Evolutionary conservation across 352 stramenopile species (phyloP).

Genomic region (Phytopythium aichiense): DNA sequence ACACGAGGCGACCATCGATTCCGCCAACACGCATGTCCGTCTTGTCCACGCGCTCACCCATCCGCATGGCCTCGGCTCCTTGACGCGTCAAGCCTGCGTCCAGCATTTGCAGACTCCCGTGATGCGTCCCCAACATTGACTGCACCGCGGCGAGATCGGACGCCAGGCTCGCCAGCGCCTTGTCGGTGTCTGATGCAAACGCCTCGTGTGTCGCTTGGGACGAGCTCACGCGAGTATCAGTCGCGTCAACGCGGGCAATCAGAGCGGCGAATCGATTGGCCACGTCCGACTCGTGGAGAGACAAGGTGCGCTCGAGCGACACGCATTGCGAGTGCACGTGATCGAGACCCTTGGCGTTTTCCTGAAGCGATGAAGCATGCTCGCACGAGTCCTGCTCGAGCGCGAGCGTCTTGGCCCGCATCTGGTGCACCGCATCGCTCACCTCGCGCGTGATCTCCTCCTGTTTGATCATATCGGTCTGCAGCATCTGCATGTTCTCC

Average conservation of each 20-base stretch:
- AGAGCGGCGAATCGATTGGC: constrained; percentile 21
- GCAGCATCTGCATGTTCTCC: constrained; percentile 32
- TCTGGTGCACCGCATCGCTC: constrained; percentile 19
- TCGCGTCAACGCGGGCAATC: constrained; percentile 13
- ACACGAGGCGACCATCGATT: constrained; percentile 33
- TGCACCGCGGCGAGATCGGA: constrained; percentile 26
- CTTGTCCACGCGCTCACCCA: constrained; percentile 24
- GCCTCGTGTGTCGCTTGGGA: constrained; percentile 18
- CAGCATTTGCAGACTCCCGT: constrained; percentile 24
- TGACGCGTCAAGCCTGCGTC: constrained; percentile 24
- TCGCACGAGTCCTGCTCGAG: constrained; percentile 18
- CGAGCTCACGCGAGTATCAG: constrained; percentile 7
- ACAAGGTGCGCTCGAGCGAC: constrained; percentile 19
- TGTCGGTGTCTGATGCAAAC: constrained; percentile 27
- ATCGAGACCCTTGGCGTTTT: constrained; percentile 27
- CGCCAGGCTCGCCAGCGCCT: constrained; percentile 22
- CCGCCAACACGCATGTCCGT: constrained; percentile 27
- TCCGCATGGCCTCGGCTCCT: constrained; percentile 25
- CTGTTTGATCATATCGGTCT: constrained; percentile 45
- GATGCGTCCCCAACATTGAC: constrained; percentile 23
- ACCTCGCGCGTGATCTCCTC: constrained; percentile 34
- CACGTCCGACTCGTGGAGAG: constrained; percentile 22
- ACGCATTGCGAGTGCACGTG: constrained; percentile 24
- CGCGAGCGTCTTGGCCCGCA: constrained; percentile 15
- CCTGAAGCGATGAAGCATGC: constrained; percentile 13